A percentile compares a stretch with the other conserved stretches of the same genome.
phyloP scores from a whole-genome alignment of 2,329 filamentous ascomycete genomes.

The Beauveria brongniartii region DNA sequence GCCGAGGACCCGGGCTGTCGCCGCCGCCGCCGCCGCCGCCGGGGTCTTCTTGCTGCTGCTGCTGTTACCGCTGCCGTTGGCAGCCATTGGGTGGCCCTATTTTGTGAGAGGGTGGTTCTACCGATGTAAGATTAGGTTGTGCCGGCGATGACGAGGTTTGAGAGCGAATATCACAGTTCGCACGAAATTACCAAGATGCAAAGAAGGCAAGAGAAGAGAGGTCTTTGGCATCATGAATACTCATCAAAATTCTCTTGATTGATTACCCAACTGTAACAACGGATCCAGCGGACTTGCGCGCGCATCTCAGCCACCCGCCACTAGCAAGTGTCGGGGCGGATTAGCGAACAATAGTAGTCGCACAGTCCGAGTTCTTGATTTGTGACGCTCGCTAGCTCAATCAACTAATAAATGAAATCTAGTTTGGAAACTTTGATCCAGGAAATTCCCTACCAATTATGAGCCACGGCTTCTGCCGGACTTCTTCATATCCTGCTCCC shows the following conservation, averaged over 20 bases:
- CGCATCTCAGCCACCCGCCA: slow-evolving; percentile 1
- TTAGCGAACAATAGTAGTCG: background rate
- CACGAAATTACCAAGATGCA: background rate
- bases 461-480: background rate
- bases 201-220: too few relatives aligned
- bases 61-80: background rate
- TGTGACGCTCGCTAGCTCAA: background rate
- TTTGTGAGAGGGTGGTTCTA: too few relatives aligned
- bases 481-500: slow-evolving; percentile 9
- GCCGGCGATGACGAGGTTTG: background rate
- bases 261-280: background rate
- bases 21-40: too few relatives aligned
- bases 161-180: background rate
- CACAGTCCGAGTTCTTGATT: background rate
- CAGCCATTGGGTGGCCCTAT: background rate
- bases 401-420: too few relatives aligned
- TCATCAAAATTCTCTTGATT: background rate
- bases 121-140: too few relatives aligned
- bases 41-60: background rate
- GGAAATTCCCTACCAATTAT: background rate
- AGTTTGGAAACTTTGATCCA: too few relatives aligned
- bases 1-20: slow-evolving; percentile 26
- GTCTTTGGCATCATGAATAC: background rate
- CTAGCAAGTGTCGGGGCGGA: background rate
- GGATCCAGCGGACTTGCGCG: background rate